Evolutionary conservation across 805 yeast species (phyloP).

Genomic region (Nakazawaea holstii): DNA sequence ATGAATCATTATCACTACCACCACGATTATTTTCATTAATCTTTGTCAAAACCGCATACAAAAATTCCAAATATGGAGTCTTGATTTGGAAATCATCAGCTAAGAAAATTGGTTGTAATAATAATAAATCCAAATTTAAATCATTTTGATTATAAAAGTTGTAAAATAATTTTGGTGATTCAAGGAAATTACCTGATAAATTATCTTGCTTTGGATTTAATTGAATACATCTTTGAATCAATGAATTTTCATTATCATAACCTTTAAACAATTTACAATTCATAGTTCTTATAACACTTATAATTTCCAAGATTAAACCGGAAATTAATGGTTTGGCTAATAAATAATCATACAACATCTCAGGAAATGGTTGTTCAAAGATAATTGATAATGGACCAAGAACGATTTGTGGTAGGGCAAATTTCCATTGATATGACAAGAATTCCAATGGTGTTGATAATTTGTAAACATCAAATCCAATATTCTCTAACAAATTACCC

Average conservation of each 20-base stretch:
- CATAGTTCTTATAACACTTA: slow-evolving; percentile 71
- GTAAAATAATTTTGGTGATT: slow-evolving; percentile 59
- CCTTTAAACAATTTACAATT: slow-evolving; percentile 68
- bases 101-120: slow-evolving; percentile 79
- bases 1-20: slow-evolving; percentile 24
- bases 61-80: slow-evolving; percentile 86
- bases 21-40: slow-evolving; percentile 43
- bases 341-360: slow-evolving; percentile 54
- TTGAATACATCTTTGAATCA: slow-evolving; percentile 49
- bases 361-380: slow-evolving; percentile 67
- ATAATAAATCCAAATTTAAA: slow-evolving; percentile 65
- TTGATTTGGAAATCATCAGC: slow-evolving; percentile 86
- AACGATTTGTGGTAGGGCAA: slow-evolving; percentile 73
- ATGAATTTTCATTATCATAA: slow-evolving; percentile 58
- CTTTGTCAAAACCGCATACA: slow-evolving; percentile 75
- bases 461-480: slow-evolving; percentile 41
- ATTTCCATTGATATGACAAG: slow-evolving; percentile 76
- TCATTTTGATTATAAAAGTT: slow-evolving; percentile 55
- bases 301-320: slow-evolving; percentile 73
- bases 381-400: slow-evolving; percentile 72
- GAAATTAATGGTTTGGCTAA: slow-evolving; percentile 80
- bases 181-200: slow-evolving; percentile 27
- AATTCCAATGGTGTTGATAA: slow-evolving; percentile 51
- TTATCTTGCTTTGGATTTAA: slow-evolving; percentile 30
- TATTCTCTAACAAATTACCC: slow-evolving; percentile 31